Conservation (phyloP, 768 basidiomycete genomes). For the Erythrobasidium yunnanense region DNA sequence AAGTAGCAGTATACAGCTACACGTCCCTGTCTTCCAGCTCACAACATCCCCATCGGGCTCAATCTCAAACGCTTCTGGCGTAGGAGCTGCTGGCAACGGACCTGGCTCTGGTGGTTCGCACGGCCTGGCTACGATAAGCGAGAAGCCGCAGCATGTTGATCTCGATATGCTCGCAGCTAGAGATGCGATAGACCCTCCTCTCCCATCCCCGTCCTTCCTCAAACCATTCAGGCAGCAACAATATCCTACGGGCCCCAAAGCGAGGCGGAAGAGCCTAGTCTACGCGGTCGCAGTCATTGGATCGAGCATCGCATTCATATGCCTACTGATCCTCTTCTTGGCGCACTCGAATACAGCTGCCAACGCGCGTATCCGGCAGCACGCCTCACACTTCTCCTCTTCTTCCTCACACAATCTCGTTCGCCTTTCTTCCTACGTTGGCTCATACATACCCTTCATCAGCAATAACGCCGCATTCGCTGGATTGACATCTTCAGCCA, state of each 20-base stretch:
- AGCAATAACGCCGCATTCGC: neutral
- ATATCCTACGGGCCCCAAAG: neutral
- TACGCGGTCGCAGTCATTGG: conserved; percentile 7
- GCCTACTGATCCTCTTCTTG: conserved; percentile 5
- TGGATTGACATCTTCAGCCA: conserved; percentile 9
- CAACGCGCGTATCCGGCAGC: neutral
- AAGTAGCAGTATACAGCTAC: conserved; percentile 16
- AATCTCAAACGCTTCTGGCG: conserved; percentile 2
- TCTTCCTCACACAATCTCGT: neutral
- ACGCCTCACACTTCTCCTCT: neutral
- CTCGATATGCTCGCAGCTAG: neutral
- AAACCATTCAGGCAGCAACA: conserved; percentile 14
- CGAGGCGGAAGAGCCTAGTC: neutral
- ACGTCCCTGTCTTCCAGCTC: conserved; percentile 4
- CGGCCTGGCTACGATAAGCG: neutral
- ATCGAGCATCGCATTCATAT: neutral
- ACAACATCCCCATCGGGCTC: neutral
- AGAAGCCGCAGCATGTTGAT: neutral
- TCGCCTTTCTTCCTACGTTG: conserved; percentile 21
- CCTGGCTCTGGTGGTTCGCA: neutral
- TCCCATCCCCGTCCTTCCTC: conserved; percentile 14
- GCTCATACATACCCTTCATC: conserved; percentile 16
- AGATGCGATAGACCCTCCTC: conserved; percentile 4
- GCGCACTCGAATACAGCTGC: neutral
- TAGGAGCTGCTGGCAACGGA: neutral